Evolutionary conservation across 768 basidiomycete species (phyloP).

Genomic region (Pleurotus eryngii): DNA sequence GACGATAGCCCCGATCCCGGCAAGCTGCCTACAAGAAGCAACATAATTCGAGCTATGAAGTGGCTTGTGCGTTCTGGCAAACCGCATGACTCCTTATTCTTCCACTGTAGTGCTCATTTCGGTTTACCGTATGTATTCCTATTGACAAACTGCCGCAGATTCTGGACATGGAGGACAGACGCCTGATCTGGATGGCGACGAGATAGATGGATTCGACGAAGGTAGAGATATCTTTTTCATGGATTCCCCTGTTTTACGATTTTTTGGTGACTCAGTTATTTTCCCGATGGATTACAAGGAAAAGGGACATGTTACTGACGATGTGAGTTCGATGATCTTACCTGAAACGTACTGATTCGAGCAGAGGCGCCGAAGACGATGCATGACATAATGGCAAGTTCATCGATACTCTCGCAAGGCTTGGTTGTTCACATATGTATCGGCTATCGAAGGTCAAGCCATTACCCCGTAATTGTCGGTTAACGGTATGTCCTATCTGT

Average conservation of each 20-base stretch:
- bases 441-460: conserved; percentile 34
- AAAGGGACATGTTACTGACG: conserved; percentile 74
- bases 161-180: conserved; percentile 97
- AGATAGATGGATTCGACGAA: conserved; percentile 80
- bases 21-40: conserved; percentile 36
- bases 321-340: conserved; percentile 30
- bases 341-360: neutral
- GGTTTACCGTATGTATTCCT: neutral
- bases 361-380: conserved; percentile 32
- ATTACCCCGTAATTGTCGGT: conserved; percentile 45
- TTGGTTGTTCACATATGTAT: neutral
- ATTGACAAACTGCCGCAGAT: conserved; percentile 36
- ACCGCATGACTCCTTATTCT: conserved; percentile 71
- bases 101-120: conserved; percentile 52
- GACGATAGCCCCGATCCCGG: neutral
- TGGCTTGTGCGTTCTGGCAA: conserved; percentile 68
- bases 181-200: conserved; percentile 72
- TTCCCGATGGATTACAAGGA: conserved; percentile 85
- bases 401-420: neutral
- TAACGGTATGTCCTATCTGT: conserved; percentile 36
- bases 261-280: conserved; percentile 48
- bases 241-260: neutral
- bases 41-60: conserved; percentile 46
- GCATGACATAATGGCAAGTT: conserved; percentile 45
- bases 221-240: conserved; percentile 30